phyloP scores from a whole-genome alignment of 768 basidiomycete species.

The Tremella fuciformis region DNA sequence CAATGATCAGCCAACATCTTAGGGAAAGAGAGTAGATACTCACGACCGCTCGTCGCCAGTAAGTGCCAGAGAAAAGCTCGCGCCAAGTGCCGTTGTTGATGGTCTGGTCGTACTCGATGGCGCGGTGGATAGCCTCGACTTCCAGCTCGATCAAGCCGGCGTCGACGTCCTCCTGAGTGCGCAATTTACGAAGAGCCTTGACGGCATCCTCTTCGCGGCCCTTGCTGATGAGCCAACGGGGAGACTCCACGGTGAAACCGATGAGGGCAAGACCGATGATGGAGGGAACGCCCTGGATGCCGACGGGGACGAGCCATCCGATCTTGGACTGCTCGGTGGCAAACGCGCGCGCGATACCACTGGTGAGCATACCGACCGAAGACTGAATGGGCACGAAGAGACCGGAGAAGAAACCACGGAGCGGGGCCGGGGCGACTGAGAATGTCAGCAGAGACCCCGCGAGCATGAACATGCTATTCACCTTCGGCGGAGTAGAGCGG shows the following conservation, averaged over 20 bases:
- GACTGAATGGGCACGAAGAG: constrained; percentile 8
- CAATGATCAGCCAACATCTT: too few species aligned
- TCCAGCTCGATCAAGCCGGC: constrained; percentile 18
- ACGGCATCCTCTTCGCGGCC: constrained; percentile 21
- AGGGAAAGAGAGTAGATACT: too few species aligned
- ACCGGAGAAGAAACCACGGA: constrained; percentile 28
- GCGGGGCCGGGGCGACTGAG: constrained; percentile 16
- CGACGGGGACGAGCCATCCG: constrained; percentile 37
- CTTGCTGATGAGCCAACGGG: constrained; percentile 52
- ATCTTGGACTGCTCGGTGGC: constrained; percentile 18
- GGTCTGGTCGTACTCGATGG: constrained; percentile 14
- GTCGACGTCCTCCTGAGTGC: constrained; percentile 13
- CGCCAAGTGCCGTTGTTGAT: constrained; percentile 15
- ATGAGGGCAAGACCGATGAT: constrained; percentile 12
- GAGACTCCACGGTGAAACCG: constrained; percentile 32
- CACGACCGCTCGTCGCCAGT: constrained; percentile 9
- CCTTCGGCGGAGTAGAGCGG: constrained; percentile 26
- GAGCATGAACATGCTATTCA: too few species aligned
- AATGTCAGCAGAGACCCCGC: too few species aligned
- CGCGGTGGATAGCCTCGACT: constrained; percentile 20
- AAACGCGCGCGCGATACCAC: constrained; percentile 11
- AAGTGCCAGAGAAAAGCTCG: constrained; percentile 21
- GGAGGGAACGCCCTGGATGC: constrained; percentile 34
- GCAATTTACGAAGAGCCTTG: constrained; percentile 15
- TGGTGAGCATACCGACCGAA: constrained; percentile 8